Percentiles rank a stretch among this genome's conserved stretches.
Conservation (phyloP, 2,329 filamentous ascomycete genomes). For the Hyphodiscus sp. region DNA sequence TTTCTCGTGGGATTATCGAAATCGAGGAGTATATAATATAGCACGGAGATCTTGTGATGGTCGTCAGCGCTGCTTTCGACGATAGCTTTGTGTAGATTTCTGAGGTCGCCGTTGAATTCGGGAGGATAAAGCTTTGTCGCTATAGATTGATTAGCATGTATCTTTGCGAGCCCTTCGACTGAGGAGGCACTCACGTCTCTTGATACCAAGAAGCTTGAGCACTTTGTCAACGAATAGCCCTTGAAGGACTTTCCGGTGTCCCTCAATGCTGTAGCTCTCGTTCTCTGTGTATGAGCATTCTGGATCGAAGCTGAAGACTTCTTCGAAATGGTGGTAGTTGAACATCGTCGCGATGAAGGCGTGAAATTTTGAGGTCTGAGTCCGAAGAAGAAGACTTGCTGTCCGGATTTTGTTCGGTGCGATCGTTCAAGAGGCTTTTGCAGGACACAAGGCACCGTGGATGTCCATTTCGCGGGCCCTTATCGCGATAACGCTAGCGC, state of each 20-base stretch:
- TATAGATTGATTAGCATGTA: slow-evolving; percentile 22
- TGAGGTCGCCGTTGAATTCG: slow-evolving; percentile 58
- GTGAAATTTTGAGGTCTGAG: neutral
- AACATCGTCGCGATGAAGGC: slow-evolving; percentile 40
- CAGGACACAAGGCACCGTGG: neutral
- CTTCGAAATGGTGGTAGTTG: slow-evolving; percentile 60
- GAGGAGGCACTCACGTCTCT: slow-evolving; percentile 48
- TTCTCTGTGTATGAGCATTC: slow-evolving; percentile 57
- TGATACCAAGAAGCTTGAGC: slow-evolving; percentile 61
- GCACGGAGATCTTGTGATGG: slow-evolving; percentile 74
- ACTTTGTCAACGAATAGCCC: slow-evolving; percentile 79
- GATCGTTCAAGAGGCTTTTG: neutral
- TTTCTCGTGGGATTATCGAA: slow-evolving; percentile 40
- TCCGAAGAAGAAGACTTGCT: neutral
- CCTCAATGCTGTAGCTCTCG: slow-evolving; percentile 55
- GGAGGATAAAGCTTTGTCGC: slow-evolving; percentile 67
- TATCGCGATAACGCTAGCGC: neutral
- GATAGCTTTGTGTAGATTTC: slow-evolving; percentile 64
- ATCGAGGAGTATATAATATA: slow-evolving; percentile 81
- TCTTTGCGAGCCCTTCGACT: neutral
- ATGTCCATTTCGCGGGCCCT: neutral
- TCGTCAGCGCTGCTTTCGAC: slow-evolving; percentile 56
- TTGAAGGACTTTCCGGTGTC: slow-evolving; percentile 59
- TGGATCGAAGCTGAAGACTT: slow-evolving; percentile 57
- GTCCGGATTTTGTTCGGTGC: too few relatives aligned